These are phyloP conservation scores for Pythium dissimile DNA, from an alignment of 352 stramenopile genomes.

Conservation along the genomic window DNA sequence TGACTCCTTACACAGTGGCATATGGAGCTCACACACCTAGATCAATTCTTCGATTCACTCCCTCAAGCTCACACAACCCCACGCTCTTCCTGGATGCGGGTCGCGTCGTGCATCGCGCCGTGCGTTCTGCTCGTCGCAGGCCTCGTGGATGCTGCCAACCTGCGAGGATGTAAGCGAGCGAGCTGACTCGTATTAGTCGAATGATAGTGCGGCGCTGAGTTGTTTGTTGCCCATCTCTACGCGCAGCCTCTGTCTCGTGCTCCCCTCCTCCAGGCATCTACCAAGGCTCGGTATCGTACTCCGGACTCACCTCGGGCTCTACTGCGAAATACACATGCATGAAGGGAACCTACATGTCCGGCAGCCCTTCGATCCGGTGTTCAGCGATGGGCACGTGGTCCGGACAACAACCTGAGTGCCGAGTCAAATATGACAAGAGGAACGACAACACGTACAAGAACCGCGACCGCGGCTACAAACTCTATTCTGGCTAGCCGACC, in stretches of 20 bases:
- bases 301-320: constrained; percentile 31
- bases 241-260: constrained; percentile 18
- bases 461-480: constrained; percentile 40
- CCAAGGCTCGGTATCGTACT: constrained; percentile 40
- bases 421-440: constrained; percentile 33
- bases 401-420: constrained; percentile 30
- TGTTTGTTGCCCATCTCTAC: too few species aligned
- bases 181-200: too few species aligned
- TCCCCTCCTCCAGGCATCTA: constrained; percentile 27
- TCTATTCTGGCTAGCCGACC: constrained; percentile 49
- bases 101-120: too few species aligned
- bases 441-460: constrained; percentile 63
- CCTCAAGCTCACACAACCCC: too few species aligned
- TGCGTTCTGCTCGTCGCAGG: too few species aligned
- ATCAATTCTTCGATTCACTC: too few species aligned
- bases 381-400: constrained; percentile 38
- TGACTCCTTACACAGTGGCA: too few species aligned
- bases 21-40: too few species aligned
- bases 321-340: constrained; percentile 38
- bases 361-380: constrained; percentile 30
- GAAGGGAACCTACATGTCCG: constrained; percentile 36
- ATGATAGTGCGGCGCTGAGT: neutral
- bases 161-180: constrained; percentile 7
- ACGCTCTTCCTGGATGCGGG: too few species aligned
- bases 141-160: neutral